Base-by-base conservation (phyloP, 2,329 filamentous ascomycete species). In the Colletotrichum sp. region DNA sequence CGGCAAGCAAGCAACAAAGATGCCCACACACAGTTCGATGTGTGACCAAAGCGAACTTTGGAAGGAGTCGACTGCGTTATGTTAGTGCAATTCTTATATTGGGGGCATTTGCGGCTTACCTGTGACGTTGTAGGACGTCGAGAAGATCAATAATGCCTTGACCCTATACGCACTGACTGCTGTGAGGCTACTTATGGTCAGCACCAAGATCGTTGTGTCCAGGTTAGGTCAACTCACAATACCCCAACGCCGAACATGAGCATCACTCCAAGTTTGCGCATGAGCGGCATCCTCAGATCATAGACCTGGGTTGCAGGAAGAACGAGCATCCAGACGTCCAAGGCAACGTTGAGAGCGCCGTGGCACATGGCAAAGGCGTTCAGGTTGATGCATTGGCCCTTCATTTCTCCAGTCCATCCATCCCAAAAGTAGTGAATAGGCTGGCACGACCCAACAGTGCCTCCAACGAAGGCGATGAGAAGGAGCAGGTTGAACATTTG, bases 381-480 rank as follows among this genome's bases (percentile, higher is more conserved):
- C 69, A 87, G 80, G 61, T 87, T 81, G 11, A 83, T 80, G 76
- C 86, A 87, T 16, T 66, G 76, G 2, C 85, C 85, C 22, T 60
- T n/a, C 64, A 69, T 73, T 1, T 76, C 68, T n/a, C 67, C 63
- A 2, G 82, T 82, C 84, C 84, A 78, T 4, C 68, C 68, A 0
- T 88, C 71, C 88, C 88, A 90, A 79, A 85, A 85, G 77, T 83
- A 87, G 12, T 80, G 72, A 11, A 89, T 80, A 1, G 87, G 87
- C 8, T 80, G 77, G 79, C 87, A 88, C 67, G 86, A 83, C 19
- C 86, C 81, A 9, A 86, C 76, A 5, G 81, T 82, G 15, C 82
- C 82, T 19, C 84, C 71, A 63, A 83, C 81, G 67, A 84, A 84
- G 52, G 79, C 80, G 6, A 80, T 73, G 9, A 63, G 27, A 15